A percentile compares a stretch with the other conserved stretches of the same genome.
Evolutionary conservation across 495 filamentous ascomycete species (phyloP).

Genomic region (Talaromyces stipitatus): DNA sequence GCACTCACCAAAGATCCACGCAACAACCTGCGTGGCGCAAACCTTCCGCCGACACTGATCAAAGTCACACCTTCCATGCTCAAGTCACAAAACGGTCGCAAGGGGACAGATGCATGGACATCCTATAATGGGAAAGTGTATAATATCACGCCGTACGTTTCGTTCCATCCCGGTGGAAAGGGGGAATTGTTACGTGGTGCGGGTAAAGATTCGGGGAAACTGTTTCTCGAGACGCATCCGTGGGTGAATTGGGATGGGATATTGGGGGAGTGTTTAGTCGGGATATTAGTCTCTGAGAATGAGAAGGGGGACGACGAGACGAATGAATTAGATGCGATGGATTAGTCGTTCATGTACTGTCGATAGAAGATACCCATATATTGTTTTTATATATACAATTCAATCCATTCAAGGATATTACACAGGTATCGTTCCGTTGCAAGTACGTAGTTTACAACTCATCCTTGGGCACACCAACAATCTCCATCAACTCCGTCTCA

Average conservation of each 20-base stretch:
- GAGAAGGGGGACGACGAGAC: slow-evolving; percentile 38
- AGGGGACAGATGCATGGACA: slow-evolving; percentile 82
- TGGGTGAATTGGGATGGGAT: slow-evolving; percentile 99
- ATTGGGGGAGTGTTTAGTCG: slow-evolving; percentile 76
- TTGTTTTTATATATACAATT: neutral
- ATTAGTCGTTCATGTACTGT: slow-evolving; percentile 34
- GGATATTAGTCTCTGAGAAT: slow-evolving; percentile 74
- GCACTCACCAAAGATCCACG: slow-evolving; percentile 57
- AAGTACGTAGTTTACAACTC: slow-evolving; percentile 34
- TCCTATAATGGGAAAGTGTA: slow-evolving; percentile 82
- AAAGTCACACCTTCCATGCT: slow-evolving; percentile 75
- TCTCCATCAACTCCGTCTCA: slow-evolving; percentile 85
- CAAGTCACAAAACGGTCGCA: slow-evolving; percentile 64
- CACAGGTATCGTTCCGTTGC: neutral
- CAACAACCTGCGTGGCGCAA: slow-evolving; percentile 57
- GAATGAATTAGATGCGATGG: slow-evolving; percentile 61
- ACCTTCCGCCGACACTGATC: slow-evolving; percentile 43
- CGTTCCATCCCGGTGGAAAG: slow-evolving; percentile 89
- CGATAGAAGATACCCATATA: slow-evolving; percentile 1
- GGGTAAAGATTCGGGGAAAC: slow-evolving; percentile 57
- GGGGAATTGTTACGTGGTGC: slow-evolving; percentile 76
- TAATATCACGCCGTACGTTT: slow-evolving; percentile 82
- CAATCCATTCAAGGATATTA: neutral
- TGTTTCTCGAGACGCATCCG: slow-evolving; percentile 90
- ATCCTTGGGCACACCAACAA: slow-evolving; percentile 66